Conservation (phyloP, 257 asterid species). For the Capsicum chinense region DNA sequence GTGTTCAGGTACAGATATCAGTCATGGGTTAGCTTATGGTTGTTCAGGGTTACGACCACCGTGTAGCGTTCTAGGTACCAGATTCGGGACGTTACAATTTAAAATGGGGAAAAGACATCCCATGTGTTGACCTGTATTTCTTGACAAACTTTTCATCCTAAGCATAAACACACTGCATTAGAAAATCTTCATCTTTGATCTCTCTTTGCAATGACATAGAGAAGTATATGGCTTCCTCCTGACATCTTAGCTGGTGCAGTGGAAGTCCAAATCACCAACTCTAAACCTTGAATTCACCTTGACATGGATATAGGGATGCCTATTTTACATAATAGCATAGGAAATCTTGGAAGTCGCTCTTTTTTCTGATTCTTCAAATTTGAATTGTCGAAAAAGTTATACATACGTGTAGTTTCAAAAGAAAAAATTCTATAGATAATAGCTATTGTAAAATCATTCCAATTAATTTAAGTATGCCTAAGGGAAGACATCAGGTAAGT, state of each 20-base stretch:
- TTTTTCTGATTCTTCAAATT: not conserved
- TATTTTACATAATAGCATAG: not conserved
- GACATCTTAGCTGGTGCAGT: not conserved
- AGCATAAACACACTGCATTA: not conserved
- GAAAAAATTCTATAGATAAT: too few species aligned
- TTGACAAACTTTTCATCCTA: constrained; percentile 9
- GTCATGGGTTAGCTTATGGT: too few species aligned
- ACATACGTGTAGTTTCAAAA: too few species aligned
- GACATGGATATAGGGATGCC: not conserved
- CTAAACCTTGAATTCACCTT: constrained; percentile 5
- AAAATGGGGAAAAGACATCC: constrained; percentile 8
- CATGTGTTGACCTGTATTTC: not conserved
- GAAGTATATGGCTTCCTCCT: not conserved
- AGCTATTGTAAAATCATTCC: not conserved
- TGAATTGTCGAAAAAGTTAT: not conserved
- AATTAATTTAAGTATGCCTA: not conserved
- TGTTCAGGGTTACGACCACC: too few species aligned
- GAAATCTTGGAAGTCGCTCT: not conserved
- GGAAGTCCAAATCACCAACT: not conserved
- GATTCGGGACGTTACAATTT: not conserved
- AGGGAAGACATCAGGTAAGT: not conserved
- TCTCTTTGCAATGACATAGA: not conserved
- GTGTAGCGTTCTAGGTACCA: too few species aligned
- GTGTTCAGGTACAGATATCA: too few species aligned
- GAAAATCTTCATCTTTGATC: not conserved